Conservation (phyloP, 371 early-diverging fungal species). For the Saksenaea oblongispora region DNA sequence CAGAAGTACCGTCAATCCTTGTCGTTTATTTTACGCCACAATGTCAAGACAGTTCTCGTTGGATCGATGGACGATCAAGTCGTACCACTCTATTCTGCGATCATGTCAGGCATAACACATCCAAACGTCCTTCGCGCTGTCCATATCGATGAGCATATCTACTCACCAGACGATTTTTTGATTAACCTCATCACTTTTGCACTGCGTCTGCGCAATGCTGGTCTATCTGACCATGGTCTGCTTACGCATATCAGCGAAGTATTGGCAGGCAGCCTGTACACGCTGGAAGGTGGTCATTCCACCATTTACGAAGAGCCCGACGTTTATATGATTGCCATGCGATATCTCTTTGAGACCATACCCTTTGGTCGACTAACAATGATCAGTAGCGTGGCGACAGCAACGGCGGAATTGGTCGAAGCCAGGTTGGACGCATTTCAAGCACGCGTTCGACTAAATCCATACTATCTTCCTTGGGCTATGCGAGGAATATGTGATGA, state of each 20-base stretch:
- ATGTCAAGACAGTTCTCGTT: slow-evolving; percentile 69
- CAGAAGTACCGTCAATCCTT: slow-evolving; percentile 69
- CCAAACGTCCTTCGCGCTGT: slow-evolving; percentile 87
- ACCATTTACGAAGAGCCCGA: slow-evolving; percentile 87
- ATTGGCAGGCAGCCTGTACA: slow-evolving; percentile 82
- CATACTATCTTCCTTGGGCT: slow-evolving; percentile 88
- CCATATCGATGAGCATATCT: slow-evolving; percentile 80
- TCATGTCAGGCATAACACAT: slow-evolving; percentile 81
- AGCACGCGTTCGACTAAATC: slow-evolving; percentile 66
- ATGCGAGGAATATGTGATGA: slow-evolving; percentile 81
- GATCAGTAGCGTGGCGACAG: background rate
- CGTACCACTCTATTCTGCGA: slow-evolving; percentile 91
- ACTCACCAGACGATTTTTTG: slow-evolving; percentile 78
- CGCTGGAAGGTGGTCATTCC: slow-evolving; percentile 87
- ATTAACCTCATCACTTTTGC: slow-evolving; percentile 82
- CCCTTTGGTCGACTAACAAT: slow-evolving; percentile 16
- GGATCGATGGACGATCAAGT: slow-evolving; percentile 92
- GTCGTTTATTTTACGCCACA: slow-evolving; percentile 61
- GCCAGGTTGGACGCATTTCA: slow-evolving; percentile 43
- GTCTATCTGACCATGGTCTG: slow-evolving; percentile 83
- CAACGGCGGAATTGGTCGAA: background rate
- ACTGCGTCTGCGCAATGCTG: slow-evolving; percentile 80
- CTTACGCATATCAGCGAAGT: slow-evolving; percentile 82
- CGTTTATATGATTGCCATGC: slow-evolving; percentile 70
- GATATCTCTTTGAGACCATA: slow-evolving; percentile 37